Evolutionary conservation across 2,329 filamentous ascomycete species (phyloP), one percentile per base, ranked within the genome.

Genomic region (Torrubiella hemipterigena): DNA sequence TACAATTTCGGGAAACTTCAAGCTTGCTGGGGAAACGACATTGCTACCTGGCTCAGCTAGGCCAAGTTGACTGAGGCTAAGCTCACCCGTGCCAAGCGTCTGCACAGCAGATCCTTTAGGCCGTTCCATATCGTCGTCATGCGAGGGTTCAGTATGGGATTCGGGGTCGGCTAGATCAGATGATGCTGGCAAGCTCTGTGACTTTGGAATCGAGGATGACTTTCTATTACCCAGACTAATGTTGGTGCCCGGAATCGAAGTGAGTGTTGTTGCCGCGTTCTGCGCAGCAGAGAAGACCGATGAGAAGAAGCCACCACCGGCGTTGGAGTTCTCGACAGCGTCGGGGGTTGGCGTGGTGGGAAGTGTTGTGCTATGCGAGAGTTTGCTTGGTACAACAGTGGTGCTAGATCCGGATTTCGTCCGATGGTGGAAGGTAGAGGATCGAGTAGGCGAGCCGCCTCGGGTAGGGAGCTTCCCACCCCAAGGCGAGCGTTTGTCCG

Each of bases 281-380:
- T 96, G 89, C 13, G 91, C 91, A 27, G 81, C 89, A 24, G 85
- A 89, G 41, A 98, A 75, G 49, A 98, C 82, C 17, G 83, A 87
- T 5, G 85, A 93, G 57, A 98, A 96, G 61, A 98, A 96, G 1
- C 86, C 78, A 22, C 69, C 63, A 33, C 72, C 67, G 18, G 70
- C 73, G 47, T 50, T 47, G 38, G 73, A 75, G n/a, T 61, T 50
- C 34, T 54, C 45, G 44, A 77, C 77, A 53, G 58, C 66, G 52
- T 95, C 87, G 22, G 73, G 65, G 1, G 78, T 81, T 7, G 86
- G 83, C 4, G 86, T 82, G 31, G 91, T 62, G 7, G 86, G 80
- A 12, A 71, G 74, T 33, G 71, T 67, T 40, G 77, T 77, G 30
- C 77, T 76, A 41, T 73, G 86, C 19, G 87, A 93, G 22, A 95